Conservation (phyloP, 2,329 filamentous ascomycete genomes). For the Karstenula rhodostoma region DNA sequence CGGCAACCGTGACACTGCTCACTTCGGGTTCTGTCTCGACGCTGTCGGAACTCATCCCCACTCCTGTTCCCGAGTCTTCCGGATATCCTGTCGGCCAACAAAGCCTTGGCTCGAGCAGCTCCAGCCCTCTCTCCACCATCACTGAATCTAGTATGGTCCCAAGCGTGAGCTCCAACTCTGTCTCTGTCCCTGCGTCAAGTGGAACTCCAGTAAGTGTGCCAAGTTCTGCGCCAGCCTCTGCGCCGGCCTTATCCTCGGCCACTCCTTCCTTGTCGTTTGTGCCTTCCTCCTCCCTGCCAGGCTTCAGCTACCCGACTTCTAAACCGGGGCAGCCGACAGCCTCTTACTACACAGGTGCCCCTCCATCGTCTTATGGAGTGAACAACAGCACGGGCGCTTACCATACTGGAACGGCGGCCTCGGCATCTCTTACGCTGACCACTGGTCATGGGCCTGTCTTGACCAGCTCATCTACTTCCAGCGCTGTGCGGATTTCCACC, state of each 20-base stretch:
- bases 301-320: background rate
- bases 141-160: background rate
- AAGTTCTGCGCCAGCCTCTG: background rate
- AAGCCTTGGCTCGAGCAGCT: no score
- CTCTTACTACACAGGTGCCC: background rate
- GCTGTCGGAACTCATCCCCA: background rate
- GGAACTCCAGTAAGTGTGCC: background rate
- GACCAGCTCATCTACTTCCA: background rate
- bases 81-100: background rate
- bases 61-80: background rate
- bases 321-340: background rate
- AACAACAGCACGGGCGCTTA: background rate
- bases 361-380: background rate
- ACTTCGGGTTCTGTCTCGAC: background rate
- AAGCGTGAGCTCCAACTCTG: background rate
- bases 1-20: background rate
- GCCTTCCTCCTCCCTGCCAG: background rate
- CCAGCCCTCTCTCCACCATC: background rate
- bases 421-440: background rate
- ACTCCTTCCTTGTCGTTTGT: background rate
- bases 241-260: background rate
- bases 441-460: background rate
- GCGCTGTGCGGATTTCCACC: background rate
- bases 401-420: background rate
- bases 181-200: background rate